Evolutionary conservation across 75 land plant species (phyloP), one percentile per base, ranked within the genome.

Genomic region (Selaginella tamariscina): DNA sequence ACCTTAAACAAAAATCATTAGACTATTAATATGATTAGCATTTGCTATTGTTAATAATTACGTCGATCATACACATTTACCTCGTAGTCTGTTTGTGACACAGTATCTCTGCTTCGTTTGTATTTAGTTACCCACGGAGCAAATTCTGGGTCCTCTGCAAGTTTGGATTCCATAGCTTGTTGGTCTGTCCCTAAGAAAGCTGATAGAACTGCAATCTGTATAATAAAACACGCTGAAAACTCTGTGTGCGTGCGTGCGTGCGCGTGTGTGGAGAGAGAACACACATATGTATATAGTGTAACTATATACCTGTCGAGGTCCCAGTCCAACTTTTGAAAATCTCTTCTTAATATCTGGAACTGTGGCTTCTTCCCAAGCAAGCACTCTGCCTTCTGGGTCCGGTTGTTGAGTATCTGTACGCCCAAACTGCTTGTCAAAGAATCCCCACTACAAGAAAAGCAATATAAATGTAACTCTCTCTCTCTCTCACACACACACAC

Each of bases 51-150:
- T 67, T 1, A 32, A 22, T 11, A 27, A 65, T 55, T 2, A 32
- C 1, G 26, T 13, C 22, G 29, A 13, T 32, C 27, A 63, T 2
- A 70, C 21, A 23, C 24, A 33, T 75, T 86, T 29, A 91, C 98
- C 84, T 95, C 92, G 73, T 95, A 95, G 70, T 95, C 87, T 11
- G 99, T 95, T 74, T 95, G 85, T 22, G 97, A 95, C 1, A 95
- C 85, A 1, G 97, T 95, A 68, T 87, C 87, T 63, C 97, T 71
- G 81, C 99, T 95, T 0, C 78, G 78, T 64, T 85, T 88, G 70
- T 95, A 95, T 64, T 95, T 90, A 32, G 87, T 69, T 71, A 95
- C 92, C 99, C 99, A 95, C 55, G 92, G 97, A 28, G 71, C 72
- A 55, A 91, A 82, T 28, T 95, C 87, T 5, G 87, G 85, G 55